Evolutionary conservation across 2,329 filamentous ascomycete species (phyloP), one percentile per base, ranked within the genome.

Genomic region (Fusarium sp.): DNA sequence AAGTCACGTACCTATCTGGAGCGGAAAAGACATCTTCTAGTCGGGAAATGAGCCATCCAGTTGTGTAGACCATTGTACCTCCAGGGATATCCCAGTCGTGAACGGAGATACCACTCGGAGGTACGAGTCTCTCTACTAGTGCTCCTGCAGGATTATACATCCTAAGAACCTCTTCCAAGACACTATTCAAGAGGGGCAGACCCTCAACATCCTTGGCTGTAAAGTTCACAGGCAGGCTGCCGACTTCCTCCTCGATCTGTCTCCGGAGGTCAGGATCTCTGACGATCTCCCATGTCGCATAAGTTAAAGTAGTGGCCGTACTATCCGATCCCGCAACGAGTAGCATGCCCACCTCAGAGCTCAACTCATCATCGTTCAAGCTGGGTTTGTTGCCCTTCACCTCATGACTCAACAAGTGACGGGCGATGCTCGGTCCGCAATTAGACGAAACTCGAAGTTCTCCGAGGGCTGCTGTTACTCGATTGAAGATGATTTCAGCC

Each of bases 271-370:
- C 1, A 3, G 30, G 12, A 13, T 63, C 36, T 18, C 55, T 36
- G 2, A 55, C 26, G 8, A 69, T 39, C 8, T 68, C 64, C 66
- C 66, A 69, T 5, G 66, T 63, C 0, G 64, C 64, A 39, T 69
- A 69, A 0, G 66, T 63, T 2, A 69, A 6, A 4, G 64, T 69
- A 5, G 66, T n/a, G 12, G 66, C 66, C 5, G 64, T 69, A 11
- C 64, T 69, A 24, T 69, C 64, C 7, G 66, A 69, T 1, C 66
- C 66, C 1, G 66, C 66, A 22, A 69, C 63, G 22, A 69, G 47
- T 15, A 69, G 36, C 66, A 63, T 69, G 0, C 55, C 12, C 1
- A 69, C 47, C 18, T 69, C 66, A 1, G 66, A 69, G 1, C 64
- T 66, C 8, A 69, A 18, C 8, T 69, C 64, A 15, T 69, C 64